Evolutionary conservation across 306 rosid genomes (phyloP), one percentile per base, ranked within the genome.

Genomic region (Herpetospermum pedunculosum): DNA sequence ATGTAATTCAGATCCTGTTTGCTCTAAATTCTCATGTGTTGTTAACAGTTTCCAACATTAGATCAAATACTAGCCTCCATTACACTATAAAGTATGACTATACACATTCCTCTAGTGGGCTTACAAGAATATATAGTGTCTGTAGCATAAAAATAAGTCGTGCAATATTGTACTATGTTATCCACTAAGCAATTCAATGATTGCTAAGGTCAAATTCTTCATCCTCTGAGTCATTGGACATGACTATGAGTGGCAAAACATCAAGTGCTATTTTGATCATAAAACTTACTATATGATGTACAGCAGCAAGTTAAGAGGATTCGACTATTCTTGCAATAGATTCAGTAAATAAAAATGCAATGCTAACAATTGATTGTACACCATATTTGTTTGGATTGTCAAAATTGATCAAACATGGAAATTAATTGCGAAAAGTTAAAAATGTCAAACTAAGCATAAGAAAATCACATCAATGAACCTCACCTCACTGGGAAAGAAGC

Each of bases 401-500:
- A 32, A 62, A 16, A 62, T 62, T 18, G 28, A 32, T 62, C 18
- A 3, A 43, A 19, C 34, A 15, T 23, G 19, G 26, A 46, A 68
- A 68, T 23, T 25, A 40, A 58, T 68, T 1, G 37, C 21, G 29
- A 19, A 72, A 49, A 30, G 1, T 48, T 23, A 54, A 0, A 57
- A 41, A 55, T 57, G 18, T 25, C 16, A 38, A 26, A 43, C 40
- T 77, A 5, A 41, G 34, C 40, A 16, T 30, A 57, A 53, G n/a
- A 30, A 40, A 47, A 50, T 50, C 57, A 75, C 67, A 64, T 28
- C 54, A 77, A 35, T 67, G 74, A 69, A 75, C 82, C 53, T 78
- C 73, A 95, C 99, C 97, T 82, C 87, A 74, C 28, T 80, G 54
- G 96, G 86, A 78, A 88, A 80, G 89, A 87, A 85, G 76, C 81